These are phyloP conservation scores for Cladophialophora exuberans DNA, from an alignment of 2,329 filamentous ascomycete species.

Conservation along the genomic window DNA sequence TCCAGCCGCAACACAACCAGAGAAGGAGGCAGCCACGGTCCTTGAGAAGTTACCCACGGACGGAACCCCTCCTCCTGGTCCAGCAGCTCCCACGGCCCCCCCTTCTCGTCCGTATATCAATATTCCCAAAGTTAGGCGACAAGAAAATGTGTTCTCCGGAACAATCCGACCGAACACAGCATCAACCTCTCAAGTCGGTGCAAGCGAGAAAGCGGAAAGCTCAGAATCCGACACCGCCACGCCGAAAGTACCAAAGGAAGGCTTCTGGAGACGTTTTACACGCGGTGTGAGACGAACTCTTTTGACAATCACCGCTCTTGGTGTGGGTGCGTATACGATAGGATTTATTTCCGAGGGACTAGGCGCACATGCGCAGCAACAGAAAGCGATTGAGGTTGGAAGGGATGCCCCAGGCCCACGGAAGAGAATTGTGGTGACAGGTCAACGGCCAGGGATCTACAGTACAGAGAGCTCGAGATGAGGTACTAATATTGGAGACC, in stretches of 20 bases:
- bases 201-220: background rate
- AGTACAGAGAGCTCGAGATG: constrained; percentile 34
- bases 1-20: background rate
- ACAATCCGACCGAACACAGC: constrained; percentile 21
- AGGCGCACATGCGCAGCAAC: constrained; percentile 28
- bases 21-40: constrained; percentile 25
- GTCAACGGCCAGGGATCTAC: constrained; percentile 31
- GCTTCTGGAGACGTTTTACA: constrained; percentile 18
- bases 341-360: constrained; percentile 32
- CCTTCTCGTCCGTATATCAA: constrained; percentile 6
- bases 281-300: constrained; percentile 15
- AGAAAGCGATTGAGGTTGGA: constrained; percentile 19
- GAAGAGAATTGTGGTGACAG: constrained; percentile 32
- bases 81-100: constrained; percentile 29
- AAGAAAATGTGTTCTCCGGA: constrained; percentile 34
- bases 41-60: constrained; percentile 28
- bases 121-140: constrained; percentile 23
- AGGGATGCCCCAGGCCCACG: constrained; percentile 27
- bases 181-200: too few relatives aligned
- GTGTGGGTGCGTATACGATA: constrained; percentile 28
- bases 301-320: constrained; percentile 22
- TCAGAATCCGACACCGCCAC: background rate
- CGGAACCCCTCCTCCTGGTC: constrained; percentile 21
- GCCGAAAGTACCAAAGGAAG: background rate
- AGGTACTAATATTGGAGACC: background rate